A percentile compares a stretch with the other conserved stretches of the same genome.
Evolutionary conservation across 805 yeast species (phyloP).

Genomic region (Groenewaldozyma tartarivorans): DNA sequence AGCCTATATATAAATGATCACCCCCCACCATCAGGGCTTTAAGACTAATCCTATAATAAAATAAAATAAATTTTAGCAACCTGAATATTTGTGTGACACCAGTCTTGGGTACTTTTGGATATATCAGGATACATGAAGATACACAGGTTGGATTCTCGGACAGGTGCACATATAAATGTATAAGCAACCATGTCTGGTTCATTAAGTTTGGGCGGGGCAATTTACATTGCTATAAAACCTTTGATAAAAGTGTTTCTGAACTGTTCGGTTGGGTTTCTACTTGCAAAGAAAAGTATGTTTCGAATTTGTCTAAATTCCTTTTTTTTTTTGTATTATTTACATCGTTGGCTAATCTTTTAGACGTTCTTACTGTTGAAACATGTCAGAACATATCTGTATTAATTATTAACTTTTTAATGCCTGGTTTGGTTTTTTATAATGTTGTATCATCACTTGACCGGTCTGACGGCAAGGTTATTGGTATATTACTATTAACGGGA

Average conservation of each 20-base stretch:
- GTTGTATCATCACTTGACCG: conserved; percentile 58
- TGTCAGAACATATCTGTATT: conserved; percentile 62
- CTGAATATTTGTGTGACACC: too few relatives aligned
- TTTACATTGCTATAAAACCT: conserved; percentile 78
- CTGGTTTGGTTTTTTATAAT: conserved; percentile 67
- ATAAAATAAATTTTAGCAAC: too few relatives aligned
- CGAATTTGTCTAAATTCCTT: too few relatives aligned
- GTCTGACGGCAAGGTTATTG: conserved; percentile 60
- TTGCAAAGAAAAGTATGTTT: conserved; percentile 41
- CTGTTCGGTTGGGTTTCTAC: conserved; percentile 52
- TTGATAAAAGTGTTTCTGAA: conserved; percentile 71
- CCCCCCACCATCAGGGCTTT: too few relatives aligned
- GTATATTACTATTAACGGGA: conserved; percentile 47
- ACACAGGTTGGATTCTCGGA: too few relatives aligned
- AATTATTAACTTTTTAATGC: conserved; percentile 59
- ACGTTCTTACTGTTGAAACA: conserved; percentile 56
- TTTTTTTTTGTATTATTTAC: too few relatives aligned
- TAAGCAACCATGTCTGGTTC: neutral
- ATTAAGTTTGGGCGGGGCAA: conserved; percentile 43
- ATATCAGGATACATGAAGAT: too few relatives aligned
- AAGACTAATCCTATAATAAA: too few relatives aligned
- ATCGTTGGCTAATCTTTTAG: neutral
- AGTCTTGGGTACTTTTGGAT: too few relatives aligned
- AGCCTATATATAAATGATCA: too few relatives aligned
- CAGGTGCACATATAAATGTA: too few relatives aligned